Conservation (phyloP, 73 alveolate species). For the Paraurostyla sp. region DNA sequence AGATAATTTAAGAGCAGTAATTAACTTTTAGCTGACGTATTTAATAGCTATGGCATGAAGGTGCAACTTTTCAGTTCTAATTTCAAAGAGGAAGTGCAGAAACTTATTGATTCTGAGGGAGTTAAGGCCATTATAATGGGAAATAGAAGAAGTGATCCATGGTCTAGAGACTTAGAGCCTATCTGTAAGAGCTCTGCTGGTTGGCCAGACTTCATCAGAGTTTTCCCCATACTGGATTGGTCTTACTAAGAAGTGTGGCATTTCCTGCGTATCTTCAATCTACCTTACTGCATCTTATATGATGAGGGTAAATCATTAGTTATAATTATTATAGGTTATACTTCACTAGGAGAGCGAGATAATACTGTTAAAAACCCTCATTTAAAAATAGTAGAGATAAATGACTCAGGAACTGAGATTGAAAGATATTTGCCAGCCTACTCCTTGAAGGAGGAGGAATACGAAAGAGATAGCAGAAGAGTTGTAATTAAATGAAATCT, state of each 20-base stretch:
- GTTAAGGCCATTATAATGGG: conserved; percentile 68
- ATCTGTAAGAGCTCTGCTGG: conserved; percentile 63
- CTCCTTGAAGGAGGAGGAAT: conserved; percentile 11
- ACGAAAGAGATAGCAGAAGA: conserved; percentile 71
- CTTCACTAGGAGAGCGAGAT: conserved; percentile 61
- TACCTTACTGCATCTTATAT: conserved; percentile 62
- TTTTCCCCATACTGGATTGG: conserved; percentile 76
- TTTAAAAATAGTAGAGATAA: conserved; percentile 5
- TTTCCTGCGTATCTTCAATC: conserved; percentile 20
- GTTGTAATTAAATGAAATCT: too few relatives aligned
- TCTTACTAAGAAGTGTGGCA: conserved; percentile 67
- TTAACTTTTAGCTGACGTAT: not conserved
- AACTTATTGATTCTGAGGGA: conserved; percentile 21
- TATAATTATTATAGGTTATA: too few relatives aligned
- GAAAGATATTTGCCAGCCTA: conserved; percentile 62
- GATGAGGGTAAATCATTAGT: too few relatives aligned
- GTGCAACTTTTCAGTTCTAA: conserved; percentile 24
- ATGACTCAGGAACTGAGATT: not conserved
- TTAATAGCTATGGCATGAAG: conserved; percentile 45
- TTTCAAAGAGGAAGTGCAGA: conserved; percentile 52
- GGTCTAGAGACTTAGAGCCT: conserved; percentile 38
- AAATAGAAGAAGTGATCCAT: conserved; percentile 74
- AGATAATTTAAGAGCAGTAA: conserved; percentile 22
- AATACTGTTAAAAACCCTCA: conserved; percentile 71
- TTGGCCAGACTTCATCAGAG: conserved; percentile 76